phyloP scores from a whole-genome alignment of 2,329 filamentous ascomycete genomes.

The Cordyceps farinosa region DNA sequence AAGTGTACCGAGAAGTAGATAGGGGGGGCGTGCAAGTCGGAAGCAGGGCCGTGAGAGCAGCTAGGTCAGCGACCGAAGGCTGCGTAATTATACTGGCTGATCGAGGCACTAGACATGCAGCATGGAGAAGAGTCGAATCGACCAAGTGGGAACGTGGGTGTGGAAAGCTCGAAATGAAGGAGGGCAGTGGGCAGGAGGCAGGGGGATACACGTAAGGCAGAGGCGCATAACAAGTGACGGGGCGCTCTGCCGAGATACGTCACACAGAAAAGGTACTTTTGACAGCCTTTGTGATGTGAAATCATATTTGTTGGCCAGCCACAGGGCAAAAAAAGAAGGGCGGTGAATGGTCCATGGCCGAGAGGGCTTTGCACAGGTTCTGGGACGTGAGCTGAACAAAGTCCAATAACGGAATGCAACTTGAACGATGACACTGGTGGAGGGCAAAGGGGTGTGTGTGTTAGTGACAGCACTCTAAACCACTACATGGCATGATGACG shows the following conservation, averaged over 20 bases:
- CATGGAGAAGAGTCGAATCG: background rate
- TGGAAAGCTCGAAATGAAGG: constrained; percentile 15
- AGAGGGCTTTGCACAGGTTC: background rate
- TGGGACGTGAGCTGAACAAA: too few relatives aligned
- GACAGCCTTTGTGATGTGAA: too few relatives aligned
- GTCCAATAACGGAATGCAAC: background rate
- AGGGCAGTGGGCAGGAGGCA: background rate
- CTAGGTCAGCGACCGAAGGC: background rate
- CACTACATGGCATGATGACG: too few relatives aligned
- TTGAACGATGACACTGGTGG: background rate
- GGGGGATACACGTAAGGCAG: background rate
- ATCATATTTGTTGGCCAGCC: too few relatives aligned
- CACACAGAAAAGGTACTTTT: too few relatives aligned
- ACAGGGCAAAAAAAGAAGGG: too few relatives aligned
- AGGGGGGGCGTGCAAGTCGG: background rate
- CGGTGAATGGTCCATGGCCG: too few relatives aligned
- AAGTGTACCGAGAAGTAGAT: background rate
- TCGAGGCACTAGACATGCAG: background rate
- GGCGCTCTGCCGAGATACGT: too few relatives aligned
- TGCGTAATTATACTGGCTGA: constrained; percentile 8
- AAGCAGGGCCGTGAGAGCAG: background rate
- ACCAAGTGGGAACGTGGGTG: constrained; percentile 12
- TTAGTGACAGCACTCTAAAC: too few relatives aligned
- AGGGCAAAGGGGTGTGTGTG: too few relatives aligned
- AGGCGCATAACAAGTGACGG: background rate